Base-by-base conservation (phyloP, 108 stramenopile genomes). In the Fistulifera pelliculosa region DNA sequence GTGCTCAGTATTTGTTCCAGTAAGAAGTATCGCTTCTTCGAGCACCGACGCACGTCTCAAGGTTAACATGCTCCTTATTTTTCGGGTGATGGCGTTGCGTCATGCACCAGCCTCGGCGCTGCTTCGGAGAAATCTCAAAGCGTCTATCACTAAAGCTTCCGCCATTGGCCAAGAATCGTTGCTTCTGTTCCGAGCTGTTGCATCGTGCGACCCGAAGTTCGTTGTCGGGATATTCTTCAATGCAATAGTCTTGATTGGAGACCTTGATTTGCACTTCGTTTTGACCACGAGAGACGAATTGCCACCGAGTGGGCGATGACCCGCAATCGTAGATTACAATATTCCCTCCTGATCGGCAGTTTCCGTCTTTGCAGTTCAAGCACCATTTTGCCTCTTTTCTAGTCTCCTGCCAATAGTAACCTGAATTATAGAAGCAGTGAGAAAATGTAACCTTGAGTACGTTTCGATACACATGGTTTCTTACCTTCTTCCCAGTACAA, bases 391-490 rank as follows among this genome's bases (percentile, higher is more conserved):
- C 74, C 31, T 81, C 76, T 14, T 56, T 24, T 14, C 40, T 60
- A 41, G 65, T 69, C 26, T 81, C 76, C 66, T 81, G 80, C 80
- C 80, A 81, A 27, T 42, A 69, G 58, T 77, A 77, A 11, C 8
- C 31, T 35, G 8, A 35, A n/a, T n/a, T n/a, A 3, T 6, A 8
- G 31, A 35, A 35, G 3, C 31, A 35, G 31, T 35, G 31, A 35
- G 31, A 3, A 35, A 6, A 3, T 35, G 6, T 8, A 35, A 8
- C 31, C 6, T 8, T 6, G 3, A 35, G 6, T 6, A 35, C 6
- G 31, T 35, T 8, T 3, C 31, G 31, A 35, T 35, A 8, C 8
- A 35, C 31, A 35, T 8, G 31, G 31, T 35, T 35, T 35, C 31
- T 35, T 35, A 35, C 72, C 67, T 13, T 62, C 28, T 47, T 81